Evolutionary conservation across 306 rosid species (phyloP).

Genomic region (Amphicarpaea edgeworthii): DNA sequence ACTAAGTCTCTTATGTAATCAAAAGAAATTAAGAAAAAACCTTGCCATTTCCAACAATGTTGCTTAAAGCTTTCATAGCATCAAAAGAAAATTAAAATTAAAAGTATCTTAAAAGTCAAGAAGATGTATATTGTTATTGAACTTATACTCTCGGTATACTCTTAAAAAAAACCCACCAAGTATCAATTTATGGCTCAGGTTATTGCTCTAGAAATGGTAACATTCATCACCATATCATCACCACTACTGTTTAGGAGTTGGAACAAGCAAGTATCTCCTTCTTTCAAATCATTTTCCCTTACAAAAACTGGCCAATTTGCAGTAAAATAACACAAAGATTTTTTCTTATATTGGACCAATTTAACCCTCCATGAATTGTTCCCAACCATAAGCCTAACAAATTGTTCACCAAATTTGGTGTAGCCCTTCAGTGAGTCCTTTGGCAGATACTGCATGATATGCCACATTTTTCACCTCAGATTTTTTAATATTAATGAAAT

Average conservation of each 20-base stretch:
- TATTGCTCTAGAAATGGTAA: slow-evolving; percentile 15
- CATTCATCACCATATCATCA: slow-evolving; percentile 22
- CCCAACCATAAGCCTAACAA: slow-evolving; percentile 26
- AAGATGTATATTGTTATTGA: no score
- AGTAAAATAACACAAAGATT: background rate
- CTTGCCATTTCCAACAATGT: background rate
- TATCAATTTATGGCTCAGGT: no score
- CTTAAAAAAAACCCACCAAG: no score
- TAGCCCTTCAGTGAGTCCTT: background rate
- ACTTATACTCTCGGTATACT: no score
- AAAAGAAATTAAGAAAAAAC: no score
- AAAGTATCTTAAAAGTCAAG: no score
- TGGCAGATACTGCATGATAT: slow-evolving; percentile 17
- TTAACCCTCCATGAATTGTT: slow-evolving; percentile 30
- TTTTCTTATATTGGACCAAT: background rate
- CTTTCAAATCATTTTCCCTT: slow-evolving; percentile 22
- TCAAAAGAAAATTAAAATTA: background rate
- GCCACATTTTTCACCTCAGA: background rate
- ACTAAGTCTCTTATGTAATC: no score
- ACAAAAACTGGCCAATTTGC: background rate
- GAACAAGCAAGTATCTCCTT: slow-evolving; percentile 36
- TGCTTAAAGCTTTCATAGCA: background rate
- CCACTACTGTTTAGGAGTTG: background rate
- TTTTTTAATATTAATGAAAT: background rate
- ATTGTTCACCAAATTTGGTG: slow-evolving; percentile 8